A percentile compares a stretch with the other conserved stretches of the same genome.
phyloP scores from a whole-genome alignment of 108 stramenopile genomes.

The Cyclotella baltica region DNA sequence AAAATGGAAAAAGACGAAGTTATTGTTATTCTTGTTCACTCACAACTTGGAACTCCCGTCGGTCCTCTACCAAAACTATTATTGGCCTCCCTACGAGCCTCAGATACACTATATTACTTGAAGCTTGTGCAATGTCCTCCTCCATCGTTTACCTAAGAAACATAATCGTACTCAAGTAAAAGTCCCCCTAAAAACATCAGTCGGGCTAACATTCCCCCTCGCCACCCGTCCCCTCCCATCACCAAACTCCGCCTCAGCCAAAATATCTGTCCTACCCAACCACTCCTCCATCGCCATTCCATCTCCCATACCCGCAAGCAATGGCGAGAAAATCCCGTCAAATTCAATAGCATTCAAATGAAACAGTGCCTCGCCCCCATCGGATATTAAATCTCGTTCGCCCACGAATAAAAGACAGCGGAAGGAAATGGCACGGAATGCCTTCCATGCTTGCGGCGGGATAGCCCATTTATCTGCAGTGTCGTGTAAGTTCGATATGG shows the following conservation, averaged over 20 bases:
- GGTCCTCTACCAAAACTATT: no score
- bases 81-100: no score
- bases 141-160: no score
- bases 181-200: not conserved
- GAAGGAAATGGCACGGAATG: conserved; percentile 85
- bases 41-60: no score
- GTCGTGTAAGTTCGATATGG: conserved; percentile 63
- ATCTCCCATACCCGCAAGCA: conserved; percentile 87
- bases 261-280: conserved; percentile 72
- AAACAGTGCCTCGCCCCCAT: conserved; percentile 80
- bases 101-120: no score
- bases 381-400: conserved; percentile 76
- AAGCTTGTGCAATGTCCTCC: no score
- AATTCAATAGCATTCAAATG: conserved; percentile 79
- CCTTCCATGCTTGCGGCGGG: conserved; percentile 79
- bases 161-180: no score
- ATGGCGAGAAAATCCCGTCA: conserved; percentile 76
- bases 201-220: conserved; percentile 10
- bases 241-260: conserved; percentile 64
- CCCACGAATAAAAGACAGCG: conserved; percentile 84
- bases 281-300: conserved; percentile 83
- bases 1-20: no score
- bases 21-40: no score
- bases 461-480: conserved; percentile 86
- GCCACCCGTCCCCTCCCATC: not conserved